phyloP scores from a whole-genome alignment of 768 basidiomycete species.

The Amanita brunnescens region DNA sequence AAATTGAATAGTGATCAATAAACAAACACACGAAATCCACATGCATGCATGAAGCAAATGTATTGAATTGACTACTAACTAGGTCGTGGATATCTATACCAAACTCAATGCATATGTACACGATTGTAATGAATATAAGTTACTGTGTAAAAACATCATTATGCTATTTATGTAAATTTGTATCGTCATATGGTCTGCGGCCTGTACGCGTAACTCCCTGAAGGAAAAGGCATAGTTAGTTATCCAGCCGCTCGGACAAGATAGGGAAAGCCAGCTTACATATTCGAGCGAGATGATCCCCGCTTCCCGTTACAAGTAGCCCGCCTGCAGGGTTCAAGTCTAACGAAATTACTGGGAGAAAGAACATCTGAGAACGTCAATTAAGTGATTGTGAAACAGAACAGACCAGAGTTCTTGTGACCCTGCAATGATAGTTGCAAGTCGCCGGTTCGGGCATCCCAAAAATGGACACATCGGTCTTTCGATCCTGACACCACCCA shows the following conservation, averaged over 20 bases:
- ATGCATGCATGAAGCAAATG: too few relatives aligned
- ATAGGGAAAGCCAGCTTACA: constrained; percentile 20
- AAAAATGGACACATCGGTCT: constrained; percentile 86
- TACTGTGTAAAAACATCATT: background rate
- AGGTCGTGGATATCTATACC: background rate
- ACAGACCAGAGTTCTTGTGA: constrained; percentile 39
- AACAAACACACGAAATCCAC: too few relatives aligned
- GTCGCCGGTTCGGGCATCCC: constrained; percentile 58
- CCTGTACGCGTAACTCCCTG: constrained; percentile 1
- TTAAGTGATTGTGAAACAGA: background rate
- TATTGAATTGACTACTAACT: background rate
- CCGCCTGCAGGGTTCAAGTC: constrained; percentile 27
- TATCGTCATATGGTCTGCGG: background rate
- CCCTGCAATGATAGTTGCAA: constrained; percentile 84
- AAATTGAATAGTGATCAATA: too few relatives aligned
- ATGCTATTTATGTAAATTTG: background rate
- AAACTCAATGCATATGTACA: background rate
- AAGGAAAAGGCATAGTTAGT: background rate
- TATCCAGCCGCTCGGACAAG: background rate
- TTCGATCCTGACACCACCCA: constrained; percentile 85
- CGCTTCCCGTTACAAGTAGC: constrained; percentile 33
- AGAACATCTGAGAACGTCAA: background rate
- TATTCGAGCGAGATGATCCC: constrained; percentile 34
- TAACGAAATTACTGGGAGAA: constrained; percentile 27
- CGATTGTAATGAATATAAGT: background rate